Evolutionary conservation across 768 basidiomycete species (phyloP).

Genomic region (Lyophyllum atratum): DNA sequence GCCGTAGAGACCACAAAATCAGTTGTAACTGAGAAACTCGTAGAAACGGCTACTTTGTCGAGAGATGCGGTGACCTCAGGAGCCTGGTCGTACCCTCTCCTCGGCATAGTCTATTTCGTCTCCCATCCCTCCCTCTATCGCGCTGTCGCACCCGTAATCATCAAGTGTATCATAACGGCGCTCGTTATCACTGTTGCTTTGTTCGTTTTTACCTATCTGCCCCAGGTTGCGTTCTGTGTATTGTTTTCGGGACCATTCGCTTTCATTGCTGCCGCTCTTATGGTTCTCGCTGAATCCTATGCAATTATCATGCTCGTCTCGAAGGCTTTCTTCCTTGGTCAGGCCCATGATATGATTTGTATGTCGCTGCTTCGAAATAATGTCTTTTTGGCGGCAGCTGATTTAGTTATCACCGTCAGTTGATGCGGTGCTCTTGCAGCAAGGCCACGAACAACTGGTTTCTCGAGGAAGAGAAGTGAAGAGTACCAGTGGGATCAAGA

Average conservation of each 20-base stretch:
- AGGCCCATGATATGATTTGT: conserved; percentile 42
- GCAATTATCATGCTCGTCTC: conserved; percentile 35
- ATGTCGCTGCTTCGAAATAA: conserved; percentile 13
- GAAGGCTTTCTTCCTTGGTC: conserved; percentile 35
- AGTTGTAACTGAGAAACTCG: not conserved
- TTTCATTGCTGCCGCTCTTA: conserved; percentile 50
- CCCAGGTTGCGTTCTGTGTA: conserved; percentile 65
- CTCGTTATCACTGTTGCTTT: conserved; percentile 42
- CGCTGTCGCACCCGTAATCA: conserved; percentile 35
- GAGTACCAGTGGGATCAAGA: conserved; percentile 39
- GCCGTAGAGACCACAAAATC: not conserved
- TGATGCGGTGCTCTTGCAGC: conserved; percentile 37
- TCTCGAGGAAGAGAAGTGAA: conserved; percentile 32
- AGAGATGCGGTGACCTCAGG: conserved; percentile 36
- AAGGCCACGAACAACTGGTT: conserved; percentile 34
- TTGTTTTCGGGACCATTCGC: conserved; percentile 67
- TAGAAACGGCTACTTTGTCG: conserved; percentile 8
- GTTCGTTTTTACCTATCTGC: conserved; percentile 63
- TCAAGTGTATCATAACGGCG: conserved; percentile 40
- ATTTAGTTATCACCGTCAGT: conserved; percentile 21
- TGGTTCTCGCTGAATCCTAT: conserved; percentile 46
- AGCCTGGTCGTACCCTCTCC: conserved; percentile 40
- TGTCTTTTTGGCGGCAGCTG: conserved; percentile 2
- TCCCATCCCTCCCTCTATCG: conserved; percentile 37
- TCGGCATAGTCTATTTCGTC: conserved; percentile 36